Base-by-base conservation (phyloP, 768 basidiomycete species). In the Phaeotremella fagi region DNA sequence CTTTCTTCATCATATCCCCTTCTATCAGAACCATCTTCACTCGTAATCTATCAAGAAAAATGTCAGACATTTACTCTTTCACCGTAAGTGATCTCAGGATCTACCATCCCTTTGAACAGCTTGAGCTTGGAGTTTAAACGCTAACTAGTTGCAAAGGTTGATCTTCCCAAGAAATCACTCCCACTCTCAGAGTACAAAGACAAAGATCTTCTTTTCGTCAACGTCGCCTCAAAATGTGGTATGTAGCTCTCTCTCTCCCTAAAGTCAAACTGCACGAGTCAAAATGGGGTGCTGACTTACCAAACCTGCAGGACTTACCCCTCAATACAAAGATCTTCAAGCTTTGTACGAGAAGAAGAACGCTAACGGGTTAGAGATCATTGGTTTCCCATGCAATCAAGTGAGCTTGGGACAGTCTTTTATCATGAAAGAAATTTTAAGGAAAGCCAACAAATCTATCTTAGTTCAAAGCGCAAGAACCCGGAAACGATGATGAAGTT, bases 321-420 rank as follows among this genome's bases (percentile, higher is more conserved):
- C 70, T 4, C 70, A 74, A 45, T 75, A 75, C 66, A 70, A 69
- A 41, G 64, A 63, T 23, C 57, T 75, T 18, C 71, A 75, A 54
- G 66, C 60, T 5, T 45, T 75, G 24, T 63, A 74, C 47, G 65
- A 72, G 51, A 70, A 71, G 50, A 68, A 75, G 60, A 50, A 59
- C 1, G 50, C 54, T 18, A 63, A 72, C 31, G 74, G 73, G 5
- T 50, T 75, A 31, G 64, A 61, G 38, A 67, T 71, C 48, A 50
- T 73, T 49, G 74, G 73, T 2, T 75, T 75, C 64, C 74, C 74
- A 5, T 71, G 65, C 41, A 74, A 75, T 54, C 73, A 73, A 60
- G 69, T 70, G 27, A 26, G 58, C 47, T 11, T 3, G 15, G n/a
- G 9, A 44, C 22, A 27, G 24, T 18, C 15, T 26, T 27, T 50